These are phyloP conservation scores for Fusarium oligoseptatum DNA, from an alignment of 2,329 filamentous ascomycete genomes.

Conservation along the genomic window DNA sequence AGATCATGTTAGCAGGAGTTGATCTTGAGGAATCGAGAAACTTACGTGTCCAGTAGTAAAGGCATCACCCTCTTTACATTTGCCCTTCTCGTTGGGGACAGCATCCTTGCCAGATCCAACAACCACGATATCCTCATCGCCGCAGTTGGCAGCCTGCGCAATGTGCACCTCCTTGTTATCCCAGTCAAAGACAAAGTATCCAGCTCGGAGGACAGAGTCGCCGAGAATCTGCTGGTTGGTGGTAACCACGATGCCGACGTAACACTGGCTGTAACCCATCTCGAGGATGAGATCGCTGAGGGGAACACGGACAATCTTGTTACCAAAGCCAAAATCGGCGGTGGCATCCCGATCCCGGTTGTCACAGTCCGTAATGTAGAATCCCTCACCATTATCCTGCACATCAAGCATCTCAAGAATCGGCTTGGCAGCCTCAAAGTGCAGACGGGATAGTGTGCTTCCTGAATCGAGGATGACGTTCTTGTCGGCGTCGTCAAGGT, in stretches of 20 bases:
- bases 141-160: constrained; percentile 58
- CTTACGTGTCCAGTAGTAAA: constrained; percentile 21
- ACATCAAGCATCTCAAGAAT: constrained; percentile 61
- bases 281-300: constrained; percentile 65
- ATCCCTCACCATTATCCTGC: constrained; percentile 55
- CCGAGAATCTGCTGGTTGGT: constrained; percentile 60
- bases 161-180: constrained; percentile 58
- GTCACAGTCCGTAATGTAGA: constrained; percentile 60
- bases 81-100: constrained; percentile 52
- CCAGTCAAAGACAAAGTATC: constrained; percentile 63
- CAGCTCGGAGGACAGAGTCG: constrained; percentile 58
- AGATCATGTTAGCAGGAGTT: background rate
- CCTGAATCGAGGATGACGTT: constrained; percentile 67
- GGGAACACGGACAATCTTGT: constrained; percentile 57
- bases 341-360: constrained; percentile 53
- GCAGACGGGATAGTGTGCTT: constrained; percentile 63
- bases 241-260: constrained; percentile 57
- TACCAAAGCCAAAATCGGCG: constrained; percentile 63
- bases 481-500: constrained; percentile 49
- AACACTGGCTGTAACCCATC: constrained; percentile 54
- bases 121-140: constrained; percentile 54
- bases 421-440: constrained; percentile 55
- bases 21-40: background rate
- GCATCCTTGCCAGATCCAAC: constrained; percentile 51
- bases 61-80: constrained; percentile 52